These are phyloP conservation scores for Aschersonia sp. DNA, from an alignment of 2,329 filamentous ascomycete genomes.

Conservation along the genomic window DNA sequence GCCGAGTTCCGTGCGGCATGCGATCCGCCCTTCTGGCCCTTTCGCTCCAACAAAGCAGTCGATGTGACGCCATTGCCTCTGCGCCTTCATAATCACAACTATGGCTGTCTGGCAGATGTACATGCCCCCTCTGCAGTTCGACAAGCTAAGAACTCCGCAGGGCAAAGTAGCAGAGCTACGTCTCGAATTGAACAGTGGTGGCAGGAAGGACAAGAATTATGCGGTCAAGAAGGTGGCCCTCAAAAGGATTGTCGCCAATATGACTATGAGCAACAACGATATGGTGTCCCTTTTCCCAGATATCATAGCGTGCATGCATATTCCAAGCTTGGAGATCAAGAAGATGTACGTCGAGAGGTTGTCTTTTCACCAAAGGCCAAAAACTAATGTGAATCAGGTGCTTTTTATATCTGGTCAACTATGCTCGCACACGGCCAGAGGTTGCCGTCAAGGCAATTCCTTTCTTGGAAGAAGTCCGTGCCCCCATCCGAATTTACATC, in stretches of 20 bases:
- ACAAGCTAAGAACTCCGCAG: constrained; percentile 51
- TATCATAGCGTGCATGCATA: constrained; percentile 88
- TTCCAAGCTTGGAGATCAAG: constrained; percentile 93
- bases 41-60: not conserved
- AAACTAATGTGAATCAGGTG: constrained; percentile 45
- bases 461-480: constrained; percentile 60
- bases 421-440: constrained; percentile 85
- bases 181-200: constrained; percentile 80
- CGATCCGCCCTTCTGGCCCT: no score
- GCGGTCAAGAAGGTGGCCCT: constrained; percentile 90
- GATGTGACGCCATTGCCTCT: not conserved
- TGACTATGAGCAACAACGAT: constrained; percentile 99
- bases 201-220: constrained; percentile 97
- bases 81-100: not conserved
- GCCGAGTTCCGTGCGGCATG: no score
- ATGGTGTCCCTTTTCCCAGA: constrained; percentile 97
- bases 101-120: constrained; percentile 39
- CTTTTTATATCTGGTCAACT: constrained; percentile 94
- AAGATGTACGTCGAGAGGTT: constrained; percentile 58
- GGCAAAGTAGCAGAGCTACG: constrained; percentile 97
- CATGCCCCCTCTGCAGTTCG: constrained; percentile 27
- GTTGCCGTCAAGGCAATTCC: constrained; percentile 87
- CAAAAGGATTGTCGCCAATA: constrained; percentile 99
- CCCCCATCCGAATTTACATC: not conserved
- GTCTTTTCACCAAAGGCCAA: not conserved